Evolutionary conservation across 2,329 filamentous ascomycete genomes (phyloP).

Genomic region (Fusarium nurragi): DNA sequence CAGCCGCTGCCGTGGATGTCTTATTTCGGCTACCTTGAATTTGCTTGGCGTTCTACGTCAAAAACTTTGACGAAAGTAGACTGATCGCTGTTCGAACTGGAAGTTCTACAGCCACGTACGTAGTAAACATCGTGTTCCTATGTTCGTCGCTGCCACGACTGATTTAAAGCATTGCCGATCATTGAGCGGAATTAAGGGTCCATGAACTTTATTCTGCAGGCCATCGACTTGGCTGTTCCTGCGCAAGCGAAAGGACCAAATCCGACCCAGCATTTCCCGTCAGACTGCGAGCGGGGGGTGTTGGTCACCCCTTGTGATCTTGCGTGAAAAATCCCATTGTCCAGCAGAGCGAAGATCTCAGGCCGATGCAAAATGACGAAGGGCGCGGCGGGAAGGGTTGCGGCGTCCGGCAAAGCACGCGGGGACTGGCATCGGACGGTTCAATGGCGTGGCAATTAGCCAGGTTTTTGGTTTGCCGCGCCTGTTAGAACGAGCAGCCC

Average conservation of each 20-base stretch:
- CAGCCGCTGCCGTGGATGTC: not conserved
- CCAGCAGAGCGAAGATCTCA: slow-evolving; percentile 29
- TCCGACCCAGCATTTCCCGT: slow-evolving; percentile 18
- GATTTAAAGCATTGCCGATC: slow-evolving; percentile 18
- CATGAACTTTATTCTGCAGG: slow-evolving; percentile 21
- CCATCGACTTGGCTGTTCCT: slow-evolving; percentile 28
- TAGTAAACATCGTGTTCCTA: not conserved
- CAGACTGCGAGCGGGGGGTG: slow-evolving; percentile 16
- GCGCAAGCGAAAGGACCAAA: slow-evolving; percentile 31
- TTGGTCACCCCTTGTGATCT: slow-evolving; percentile 28
- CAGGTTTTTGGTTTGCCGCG: slow-evolving; percentile 39
- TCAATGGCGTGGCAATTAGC: slow-evolving; percentile 30
- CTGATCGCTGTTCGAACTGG: not conserved
- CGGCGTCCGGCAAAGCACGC: slow-evolving; percentile 33
- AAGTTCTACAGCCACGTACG: not conserved
- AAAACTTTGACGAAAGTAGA: not conserved
- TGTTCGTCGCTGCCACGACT: not conserved
- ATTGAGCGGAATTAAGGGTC: slow-evolving; percentile 19
- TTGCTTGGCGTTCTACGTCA: not conserved
- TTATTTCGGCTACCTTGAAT: not conserved
- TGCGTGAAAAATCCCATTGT: slow-evolving; percentile 20
- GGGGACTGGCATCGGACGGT: slow-evolving; percentile 16
- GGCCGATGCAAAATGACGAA: slow-evolving; percentile 25
- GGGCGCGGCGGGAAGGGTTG: slow-evolving; percentile 28
- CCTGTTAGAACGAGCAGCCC: slow-evolving; percentile 37